These are phyloP conservation scores for Coleophoma cylindrospora DNA, from an alignment of 2,329 filamentous ascomycete genomes.

Conservation along the genomic window DNA sequence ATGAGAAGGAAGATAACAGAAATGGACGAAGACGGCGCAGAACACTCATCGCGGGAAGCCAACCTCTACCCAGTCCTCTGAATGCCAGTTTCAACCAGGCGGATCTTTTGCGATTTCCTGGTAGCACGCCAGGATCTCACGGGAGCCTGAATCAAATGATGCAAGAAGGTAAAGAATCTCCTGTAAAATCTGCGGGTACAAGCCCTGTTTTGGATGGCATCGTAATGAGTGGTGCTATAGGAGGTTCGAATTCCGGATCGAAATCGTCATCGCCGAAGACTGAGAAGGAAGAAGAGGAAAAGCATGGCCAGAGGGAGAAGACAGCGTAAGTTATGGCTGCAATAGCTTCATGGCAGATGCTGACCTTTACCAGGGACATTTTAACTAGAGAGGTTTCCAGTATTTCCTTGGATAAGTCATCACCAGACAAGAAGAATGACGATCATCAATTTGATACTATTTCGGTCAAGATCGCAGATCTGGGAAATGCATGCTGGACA, in stretches of 20 bases:
- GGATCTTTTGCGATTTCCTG: slow-evolving; percentile 58
- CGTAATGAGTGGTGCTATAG: slow-evolving; percentile 52
- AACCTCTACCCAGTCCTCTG: slow-evolving; percentile 89
- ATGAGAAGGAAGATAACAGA: slow-evolving; percentile 82
- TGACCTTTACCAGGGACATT: slow-evolving; percentile 58
- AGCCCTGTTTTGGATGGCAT: slow-evolving; percentile 33
- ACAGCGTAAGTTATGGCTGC: slow-evolving; percentile 66
- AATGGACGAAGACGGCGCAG: slow-evolving; percentile 86
- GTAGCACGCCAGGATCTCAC: slow-evolving; percentile 55
- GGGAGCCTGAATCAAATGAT: slow-evolving; percentile 81
- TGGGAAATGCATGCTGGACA: slow-evolving; percentile 98
- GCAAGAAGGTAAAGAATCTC: slow-evolving; percentile 62
- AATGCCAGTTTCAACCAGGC: slow-evolving; percentile 84
- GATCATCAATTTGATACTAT: slow-evolving; percentile 51
- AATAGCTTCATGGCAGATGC: not conserved
- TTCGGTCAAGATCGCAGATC: slow-evolving; percentile 97
- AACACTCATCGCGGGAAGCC: slow-evolving; percentile 94
- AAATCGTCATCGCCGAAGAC: slow-evolving; percentile 43
- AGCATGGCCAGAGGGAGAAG: slow-evolving; percentile 83
- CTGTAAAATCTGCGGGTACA: slow-evolving; percentile 29
- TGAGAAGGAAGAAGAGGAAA: slow-evolving; percentile 46
- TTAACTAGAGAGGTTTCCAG: slow-evolving; percentile 90
- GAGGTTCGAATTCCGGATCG: slow-evolving; percentile 18
- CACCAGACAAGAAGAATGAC: slow-evolving; percentile 61
- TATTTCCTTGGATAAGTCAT: slow-evolving; percentile 81